Percentiles rank a stretch among this genome's conserved stretches.
These are phyloP conservation scores for Tricholoma furcatifolium DNA, from an alignment of 768 basidiomycete species.

Conservation along the genomic window DNA sequence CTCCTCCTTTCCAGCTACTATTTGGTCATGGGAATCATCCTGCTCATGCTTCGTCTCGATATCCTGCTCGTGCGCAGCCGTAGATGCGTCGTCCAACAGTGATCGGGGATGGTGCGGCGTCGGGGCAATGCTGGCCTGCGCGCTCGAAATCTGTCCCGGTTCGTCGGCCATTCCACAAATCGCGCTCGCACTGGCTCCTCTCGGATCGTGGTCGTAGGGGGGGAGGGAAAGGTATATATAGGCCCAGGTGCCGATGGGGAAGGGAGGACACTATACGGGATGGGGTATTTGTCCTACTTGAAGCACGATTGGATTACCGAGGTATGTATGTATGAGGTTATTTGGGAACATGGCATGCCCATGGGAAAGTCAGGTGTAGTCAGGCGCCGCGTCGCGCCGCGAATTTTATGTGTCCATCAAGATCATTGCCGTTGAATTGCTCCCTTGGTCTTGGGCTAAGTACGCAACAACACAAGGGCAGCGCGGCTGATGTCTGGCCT, in stretches of 20 bases:
- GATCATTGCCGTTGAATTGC: not conserved
- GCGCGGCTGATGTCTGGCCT: not conserved
- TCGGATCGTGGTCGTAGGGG: not conserved
- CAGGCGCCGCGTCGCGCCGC: not conserved
- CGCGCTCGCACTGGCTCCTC: not conserved
- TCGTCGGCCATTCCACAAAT: not conserved
- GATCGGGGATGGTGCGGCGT: not conserved
- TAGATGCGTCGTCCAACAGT: constrained; percentile 3
- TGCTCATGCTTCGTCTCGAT: not conserved
- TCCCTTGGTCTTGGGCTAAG: not conserved
- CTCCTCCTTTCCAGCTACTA: not conserved
- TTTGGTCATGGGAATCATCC: not conserved
- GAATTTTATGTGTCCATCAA: not conserved
- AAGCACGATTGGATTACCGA: not conserved
- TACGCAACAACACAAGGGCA: not conserved
- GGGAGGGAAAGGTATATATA: not conserved
- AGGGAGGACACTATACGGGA: not conserved
- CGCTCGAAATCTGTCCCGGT: not conserved
- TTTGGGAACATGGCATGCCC: constrained; percentile 15
- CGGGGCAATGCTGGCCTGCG: not conserved
- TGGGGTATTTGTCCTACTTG: not conserved
- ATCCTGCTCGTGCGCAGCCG: not conserved
- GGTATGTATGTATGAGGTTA: constrained; percentile 5
- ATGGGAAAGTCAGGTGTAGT: not conserved
- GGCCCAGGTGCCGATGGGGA: not conserved